These are phyloP conservation scores for Excoecaria cochinchinensis DNA, from an alignment of 345 rosid species.

Conservation along the genomic window DNA sequence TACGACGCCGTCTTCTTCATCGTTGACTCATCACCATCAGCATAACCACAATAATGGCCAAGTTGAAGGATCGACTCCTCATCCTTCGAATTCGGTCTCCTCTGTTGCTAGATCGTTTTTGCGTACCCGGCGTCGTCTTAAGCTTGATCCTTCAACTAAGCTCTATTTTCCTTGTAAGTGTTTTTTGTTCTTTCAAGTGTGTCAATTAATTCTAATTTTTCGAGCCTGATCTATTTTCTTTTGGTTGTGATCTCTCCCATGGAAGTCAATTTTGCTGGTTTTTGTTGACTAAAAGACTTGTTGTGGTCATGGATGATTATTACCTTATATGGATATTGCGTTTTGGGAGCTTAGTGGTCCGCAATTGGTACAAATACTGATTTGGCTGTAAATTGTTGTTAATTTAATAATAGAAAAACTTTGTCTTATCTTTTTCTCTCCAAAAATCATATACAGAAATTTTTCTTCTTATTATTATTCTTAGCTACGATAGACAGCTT, in stretches of 20 bases:
- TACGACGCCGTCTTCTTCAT: slow-evolving; percentile 43
- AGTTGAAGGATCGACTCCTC: slow-evolving; percentile 55
- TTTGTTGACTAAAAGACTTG: neutral
- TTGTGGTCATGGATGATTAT: neutral
- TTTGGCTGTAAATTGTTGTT: neutral
- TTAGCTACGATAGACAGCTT: neutral
- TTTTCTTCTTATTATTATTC: neutral
- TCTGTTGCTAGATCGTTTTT: slow-evolving; percentile 78
- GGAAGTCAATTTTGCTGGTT: neutral
- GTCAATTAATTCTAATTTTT: neutral
- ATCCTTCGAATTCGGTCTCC: slow-evolving; percentile 60
- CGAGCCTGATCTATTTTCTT: neutral
- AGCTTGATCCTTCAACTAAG: slow-evolving; percentile 85
- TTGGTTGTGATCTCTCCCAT: neutral
- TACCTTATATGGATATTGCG: neutral
- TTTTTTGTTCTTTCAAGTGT: neutral
- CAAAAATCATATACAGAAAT: neutral
- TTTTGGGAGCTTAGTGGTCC: neutral
- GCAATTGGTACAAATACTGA: neutral
- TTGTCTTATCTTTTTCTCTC: neutral
- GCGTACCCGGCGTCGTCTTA: slow-evolving; percentile 72
- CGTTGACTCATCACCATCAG: slow-evolving; percentile 29
- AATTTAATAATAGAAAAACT: neutral
- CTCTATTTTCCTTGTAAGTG: slow-evolving; percentile 87
- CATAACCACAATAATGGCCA: slow-evolving; percentile 34